A percentile compares a stretch with the other conserved stretches of the same genome.
Conservation (phyloP, 2,329 filamentous ascomycete genomes). For the Exophiala bonariae region DNA sequence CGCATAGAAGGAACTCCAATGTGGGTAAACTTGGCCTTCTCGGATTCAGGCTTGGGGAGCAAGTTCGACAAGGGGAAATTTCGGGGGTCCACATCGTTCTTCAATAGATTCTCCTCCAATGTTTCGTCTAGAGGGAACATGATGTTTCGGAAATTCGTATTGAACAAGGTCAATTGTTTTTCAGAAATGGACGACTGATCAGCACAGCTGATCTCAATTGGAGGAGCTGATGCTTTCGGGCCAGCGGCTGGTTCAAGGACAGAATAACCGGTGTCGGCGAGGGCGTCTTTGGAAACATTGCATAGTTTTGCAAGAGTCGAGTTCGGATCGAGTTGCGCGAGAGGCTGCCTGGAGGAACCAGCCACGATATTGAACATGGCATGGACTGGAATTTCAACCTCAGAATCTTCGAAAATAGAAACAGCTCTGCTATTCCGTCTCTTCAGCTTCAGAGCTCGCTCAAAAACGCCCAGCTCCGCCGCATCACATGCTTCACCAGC, state of each 20-base stretch:
- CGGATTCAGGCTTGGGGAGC: conserved; percentile 75
- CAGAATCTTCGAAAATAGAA: conserved; percentile 61
- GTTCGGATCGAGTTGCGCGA: conserved; percentile 69
- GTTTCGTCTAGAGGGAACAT: conserved; percentile 62
- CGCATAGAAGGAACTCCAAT: conserved; percentile 95
- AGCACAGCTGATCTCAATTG: conserved; percentile 76
- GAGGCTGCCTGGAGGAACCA: conserved; percentile 63
- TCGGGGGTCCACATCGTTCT: conserved; percentile 66
- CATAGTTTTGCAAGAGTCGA: conserved; percentile 74
- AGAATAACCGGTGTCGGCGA: conserved; percentile 69
- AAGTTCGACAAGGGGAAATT: conserved; percentile 64
- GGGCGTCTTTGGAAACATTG: conserved; percentile 70
- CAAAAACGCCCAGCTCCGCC: conserved; percentile 69
- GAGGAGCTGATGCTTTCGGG: conserved; percentile 79
- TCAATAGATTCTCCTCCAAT: conserved; percentile 73
- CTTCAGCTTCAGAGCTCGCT: conserved; percentile 68
- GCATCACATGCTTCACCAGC: conserved; percentile 69
- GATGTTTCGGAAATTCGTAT: conserved; percentile 68
- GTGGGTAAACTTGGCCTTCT: conserved; percentile 82
- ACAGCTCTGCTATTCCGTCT: conserved; percentile 64
- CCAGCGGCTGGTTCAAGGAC: conserved; percentile 79
- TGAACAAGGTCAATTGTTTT: conserved; percentile 76
- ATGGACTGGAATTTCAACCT: conserved; percentile 68
- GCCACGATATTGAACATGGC: conserved; percentile 79
- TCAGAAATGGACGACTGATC: conserved; percentile 67